Evolutionary conservation across 805 yeast species (phyloP), one percentile per base, ranked within the genome.

Genomic region (Wickerhamiella nectarea): DNA sequence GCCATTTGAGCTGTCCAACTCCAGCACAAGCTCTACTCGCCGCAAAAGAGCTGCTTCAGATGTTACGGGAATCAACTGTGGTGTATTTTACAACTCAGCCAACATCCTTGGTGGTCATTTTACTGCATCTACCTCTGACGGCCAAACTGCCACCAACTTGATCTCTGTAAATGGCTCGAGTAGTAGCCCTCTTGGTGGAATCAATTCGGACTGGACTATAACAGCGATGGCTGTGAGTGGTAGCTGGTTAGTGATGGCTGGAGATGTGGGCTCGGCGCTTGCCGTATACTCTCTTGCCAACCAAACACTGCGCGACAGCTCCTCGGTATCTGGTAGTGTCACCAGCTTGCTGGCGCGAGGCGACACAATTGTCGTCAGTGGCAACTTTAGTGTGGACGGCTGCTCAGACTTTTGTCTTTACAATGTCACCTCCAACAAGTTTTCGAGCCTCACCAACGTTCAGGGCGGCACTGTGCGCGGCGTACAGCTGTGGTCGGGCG

Each of bases 371-470:
- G 24, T 34, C 15, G 31, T 35, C 2, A 3, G 34, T 6, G 63
- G 69, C 1, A 52, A 66, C 15, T 60, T 85, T 21, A 65, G 78
- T 24, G 66, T 71, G 35, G 85, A 82, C 56, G 70, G 67, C 17
- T 57, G 66, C 17, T 77, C 81, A 1, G 78, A 80, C 0, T 63
- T 87, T 29, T 86, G 95, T 57, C 61, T 78, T 28, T 83, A 73
- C 56, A 78, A 78, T 52, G 58, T 75, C 48, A 56, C 60, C 3
- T 12, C 24, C 4, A 34, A 34, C 18, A 10, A 35, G 1, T 44
- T 43, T 43, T 8, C 36, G 4, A 12, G 20, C 10, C 42, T 35
- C 20, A 15, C 35, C 11, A 31, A 18, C 21, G 26, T 34, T 10
- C 4, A 15, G 4, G 64, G 67, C 25, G 54, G 67, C 6, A 43